Evolutionary conservation across 2,329 filamentous ascomycete genomes (phyloP).

Genomic region (Aspergillus pseudonomiae): DNA sequence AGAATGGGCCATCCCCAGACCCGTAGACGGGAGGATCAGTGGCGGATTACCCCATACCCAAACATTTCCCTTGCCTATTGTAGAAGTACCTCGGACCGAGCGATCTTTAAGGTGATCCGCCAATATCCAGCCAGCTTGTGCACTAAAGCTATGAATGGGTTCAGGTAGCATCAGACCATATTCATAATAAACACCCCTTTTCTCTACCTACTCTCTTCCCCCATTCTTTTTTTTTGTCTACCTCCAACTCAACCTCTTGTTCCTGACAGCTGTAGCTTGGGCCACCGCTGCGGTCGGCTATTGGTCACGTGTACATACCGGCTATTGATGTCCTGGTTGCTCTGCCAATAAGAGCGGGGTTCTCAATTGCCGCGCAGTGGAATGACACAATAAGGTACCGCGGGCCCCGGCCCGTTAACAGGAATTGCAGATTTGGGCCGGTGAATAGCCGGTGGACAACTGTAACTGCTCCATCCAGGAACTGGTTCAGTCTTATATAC

Average conservation of each 20-base stretch:
- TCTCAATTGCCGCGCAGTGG: constrained; percentile 9
- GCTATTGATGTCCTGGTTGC: neutral
- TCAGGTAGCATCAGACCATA: neutral
- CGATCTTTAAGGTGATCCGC: neutral
- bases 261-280: neutral
- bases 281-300: neutral
- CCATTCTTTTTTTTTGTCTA: neutral
- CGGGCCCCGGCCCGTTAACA: constrained; percentile 1
- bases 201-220: neutral
- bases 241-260: neutral
- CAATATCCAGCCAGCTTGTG: neutral
- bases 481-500: neutral
- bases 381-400: constrained; percentile 8
- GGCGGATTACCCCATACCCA: constrained; percentile 1
- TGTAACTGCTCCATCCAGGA: neutral
- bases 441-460: constrained; percentile 10
- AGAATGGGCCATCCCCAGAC: constrained; percentile 1
- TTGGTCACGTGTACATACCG: constrained; percentile 15
- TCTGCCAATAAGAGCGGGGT: constrained; percentile 14
- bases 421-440: constrained; percentile 8
- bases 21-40: constrained; percentile 3
- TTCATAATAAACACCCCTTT: neutral
- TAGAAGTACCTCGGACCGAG: constrained; percentile 18
- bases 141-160: neutral
- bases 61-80: constrained; percentile 3